These are phyloP conservation scores for Brettanomyces sp. DNA, from an alignment of 805 yeast genomes.

Conservation along the genomic window DNA sequence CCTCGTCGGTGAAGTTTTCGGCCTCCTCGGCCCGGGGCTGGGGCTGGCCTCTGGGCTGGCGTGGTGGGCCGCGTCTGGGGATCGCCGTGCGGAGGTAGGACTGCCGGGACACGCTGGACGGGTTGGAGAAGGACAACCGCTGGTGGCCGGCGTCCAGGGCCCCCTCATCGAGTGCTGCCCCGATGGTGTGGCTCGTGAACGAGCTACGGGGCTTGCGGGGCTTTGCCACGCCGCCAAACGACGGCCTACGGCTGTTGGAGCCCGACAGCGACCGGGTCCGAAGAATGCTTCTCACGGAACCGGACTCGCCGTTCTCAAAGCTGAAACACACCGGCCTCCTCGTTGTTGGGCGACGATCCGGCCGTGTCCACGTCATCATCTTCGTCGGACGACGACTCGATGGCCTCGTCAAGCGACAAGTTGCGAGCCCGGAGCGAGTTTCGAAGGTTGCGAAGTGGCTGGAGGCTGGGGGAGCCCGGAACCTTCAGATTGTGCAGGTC, in stretches of 20 bases:
- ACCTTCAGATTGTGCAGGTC: constrained; percentile 38
- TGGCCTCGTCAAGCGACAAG: constrained; percentile 27
- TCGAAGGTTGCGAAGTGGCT: constrained; percentile 22
- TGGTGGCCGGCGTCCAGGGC: constrained; percentile 22
- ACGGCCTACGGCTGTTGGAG: constrained; percentile 18
- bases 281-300: constrained; percentile 5
- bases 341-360: constrained; percentile 23
- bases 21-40: neutral
- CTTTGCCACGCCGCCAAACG: constrained; percentile 26
- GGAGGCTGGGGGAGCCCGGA: constrained; percentile 30
- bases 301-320: constrained; percentile 14
- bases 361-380: constrained; percentile 29
- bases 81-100: constrained; percentile 29
- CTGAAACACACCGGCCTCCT: constrained; percentile 25
- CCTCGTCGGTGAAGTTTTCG: constrained; percentile 82
- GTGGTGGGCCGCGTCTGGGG: constrained; percentile 14
- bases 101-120: constrained; percentile 27
- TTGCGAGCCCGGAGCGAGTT: constrained; percentile 21
- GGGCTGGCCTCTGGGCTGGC: neutral
- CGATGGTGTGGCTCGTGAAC: constrained; percentile 22
- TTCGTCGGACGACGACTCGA: constrained; percentile 30
- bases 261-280: constrained; percentile 17
- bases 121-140: constrained; percentile 26
- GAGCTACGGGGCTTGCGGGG: constrained; percentile 27
- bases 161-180: constrained; percentile 24